phyloP scores from a whole-genome alignment of 495 filamentous ascomycete genomes.

The Usnea hakonensis region DNA sequence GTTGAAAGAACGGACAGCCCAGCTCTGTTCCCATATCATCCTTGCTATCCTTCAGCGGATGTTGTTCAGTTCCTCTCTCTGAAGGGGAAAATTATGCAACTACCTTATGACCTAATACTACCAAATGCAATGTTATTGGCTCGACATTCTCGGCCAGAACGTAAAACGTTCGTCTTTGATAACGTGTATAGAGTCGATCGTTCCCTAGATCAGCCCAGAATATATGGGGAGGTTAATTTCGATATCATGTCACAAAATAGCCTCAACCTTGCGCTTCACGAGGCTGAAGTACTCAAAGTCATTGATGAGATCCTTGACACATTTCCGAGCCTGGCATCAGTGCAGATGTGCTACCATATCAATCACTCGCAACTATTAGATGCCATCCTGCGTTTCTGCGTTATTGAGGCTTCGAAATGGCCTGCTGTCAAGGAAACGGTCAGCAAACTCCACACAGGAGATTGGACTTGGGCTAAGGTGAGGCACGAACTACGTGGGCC shows the following conservation, averaged over 20 bases:
- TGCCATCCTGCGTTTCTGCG: constrained; percentile 79
- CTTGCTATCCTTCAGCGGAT: constrained; percentile 53
- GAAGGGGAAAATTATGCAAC: constrained; percentile 75
- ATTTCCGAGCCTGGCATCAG: constrained; percentile 64
- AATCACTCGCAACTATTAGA: constrained; percentile 83
- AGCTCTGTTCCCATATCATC: constrained; percentile 70
- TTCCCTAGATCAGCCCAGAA: constrained; percentile 69
- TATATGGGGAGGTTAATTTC: constrained; percentile 86
- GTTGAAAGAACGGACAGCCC: constrained; percentile 64
- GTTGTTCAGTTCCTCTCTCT: constrained; percentile 72
- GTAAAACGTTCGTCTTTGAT: constrained; percentile 82
- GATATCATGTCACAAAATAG: constrained; percentile 80
- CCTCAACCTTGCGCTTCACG: constrained; percentile 77
- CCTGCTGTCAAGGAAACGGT: constrained; percentile 71
- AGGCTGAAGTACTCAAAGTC: constrained; percentile 92
- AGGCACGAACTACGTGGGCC: constrained; percentile 74
- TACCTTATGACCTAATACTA: constrained; percentile 86
- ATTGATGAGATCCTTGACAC: constrained; percentile 81
- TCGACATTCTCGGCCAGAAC: constrained; percentile 54
- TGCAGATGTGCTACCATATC: constrained; percentile 81
- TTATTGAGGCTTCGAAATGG: constrained; percentile 60
- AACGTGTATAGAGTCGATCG: constrained; percentile 76
- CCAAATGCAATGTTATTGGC: constrained; percentile 84
- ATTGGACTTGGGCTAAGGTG: constrained; percentile 79
- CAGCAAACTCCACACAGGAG: constrained; percentile 78